Base-by-base conservation (phyloP, 257 asterid species). In the Penstemon newberryi region DNA sequence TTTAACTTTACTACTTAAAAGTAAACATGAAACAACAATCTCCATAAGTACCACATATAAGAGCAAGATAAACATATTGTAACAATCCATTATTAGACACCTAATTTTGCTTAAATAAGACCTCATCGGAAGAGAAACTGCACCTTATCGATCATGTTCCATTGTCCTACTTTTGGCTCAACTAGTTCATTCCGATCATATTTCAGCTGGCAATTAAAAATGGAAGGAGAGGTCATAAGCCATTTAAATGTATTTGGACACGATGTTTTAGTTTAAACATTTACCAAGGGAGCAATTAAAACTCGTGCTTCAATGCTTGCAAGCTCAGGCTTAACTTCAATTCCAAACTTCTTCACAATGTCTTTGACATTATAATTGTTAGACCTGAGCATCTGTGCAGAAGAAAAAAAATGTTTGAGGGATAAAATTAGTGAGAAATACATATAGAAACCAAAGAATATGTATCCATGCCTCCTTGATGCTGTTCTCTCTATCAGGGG, bases 111-210 rank as follows among this genome's bases (percentile, higher is more conserved):
- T 25, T 25, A 25, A 25, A 25, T 25, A 25, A 25, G 33, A 71
- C 5, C 10, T 49, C 38, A 42, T 5, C 6, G 33, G 33, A 25
- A 50, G 60, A 45, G 19, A 70, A 39, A 55, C 19, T 43, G 47
- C 53, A 92, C 98, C 94, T 80, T 85, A 13, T 86, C 71, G 0
- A 85, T 90, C 97, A 92, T 90, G 53, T 88, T 90, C 98, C 98
- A 92, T 4, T 82, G 89, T 0, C 98, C 98, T 8, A 88, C 89
- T 43, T 25, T 49, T 4, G 98, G 98, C 13, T 71, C 59, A 18
- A 88, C 79, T 2, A 8, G 50, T 19, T 97, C 96, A 43, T 87
- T 9, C 4, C 41, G 85, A 37, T 86, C 86, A 70, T 90, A 92
- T 67, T 65, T 82, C 9, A 92, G 78, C 98, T 92, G 85, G 65